A percentile compares a stretch with the other conserved stretches of the same genome.
phyloP scores from a whole-genome alignment of 164 flowering plant genomes.

The Magnolia changhungtana region DNA sequence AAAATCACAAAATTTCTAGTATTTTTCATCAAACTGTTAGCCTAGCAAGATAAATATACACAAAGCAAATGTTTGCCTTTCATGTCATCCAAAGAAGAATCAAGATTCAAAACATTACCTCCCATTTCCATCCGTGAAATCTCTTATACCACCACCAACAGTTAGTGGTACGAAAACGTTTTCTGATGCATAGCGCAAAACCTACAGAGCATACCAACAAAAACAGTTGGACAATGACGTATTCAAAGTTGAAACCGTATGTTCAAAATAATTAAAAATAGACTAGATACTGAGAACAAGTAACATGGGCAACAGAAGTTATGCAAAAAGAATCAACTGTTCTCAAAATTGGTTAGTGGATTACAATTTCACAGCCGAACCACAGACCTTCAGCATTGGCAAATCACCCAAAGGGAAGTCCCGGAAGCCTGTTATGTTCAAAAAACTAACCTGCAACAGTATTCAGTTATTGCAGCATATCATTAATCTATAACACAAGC shows the following conservation, averaged over 20 bases:
- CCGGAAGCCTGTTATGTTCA: slow-evolving; percentile 94
- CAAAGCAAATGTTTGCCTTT: background rate
- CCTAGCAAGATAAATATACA: background rate
- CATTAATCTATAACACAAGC: background rate
- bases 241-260: background rate
- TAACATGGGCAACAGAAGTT: background rate
- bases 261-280: background rate
- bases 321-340: background rate
- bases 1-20: background rate
- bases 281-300: background rate
- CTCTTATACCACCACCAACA: slow-evolving; percentile 97
- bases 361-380: slow-evolving; percentile 6
- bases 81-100: background rate
- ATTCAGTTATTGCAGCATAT: slow-evolving; percentile 3
- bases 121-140: slow-evolving; percentile 95
- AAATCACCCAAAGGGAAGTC: slow-evolving; percentile 95
- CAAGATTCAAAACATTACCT: slow-evolving; percentile 38
- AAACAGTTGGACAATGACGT: background rate
- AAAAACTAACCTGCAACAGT: slow-evolving; percentile 73
- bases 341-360: background rate
- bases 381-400: slow-evolving; percentile 92
- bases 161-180: slow-evolving; percentile 96
- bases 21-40: background rate
- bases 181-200: slow-evolving; percentile 74
- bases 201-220: slow-evolving; percentile 35